Evolutionary conservation across 805 yeast species (phyloP), one percentile per base, ranked within the genome.

Genomic region (Yamadazyma paraphyllophila): DNA sequence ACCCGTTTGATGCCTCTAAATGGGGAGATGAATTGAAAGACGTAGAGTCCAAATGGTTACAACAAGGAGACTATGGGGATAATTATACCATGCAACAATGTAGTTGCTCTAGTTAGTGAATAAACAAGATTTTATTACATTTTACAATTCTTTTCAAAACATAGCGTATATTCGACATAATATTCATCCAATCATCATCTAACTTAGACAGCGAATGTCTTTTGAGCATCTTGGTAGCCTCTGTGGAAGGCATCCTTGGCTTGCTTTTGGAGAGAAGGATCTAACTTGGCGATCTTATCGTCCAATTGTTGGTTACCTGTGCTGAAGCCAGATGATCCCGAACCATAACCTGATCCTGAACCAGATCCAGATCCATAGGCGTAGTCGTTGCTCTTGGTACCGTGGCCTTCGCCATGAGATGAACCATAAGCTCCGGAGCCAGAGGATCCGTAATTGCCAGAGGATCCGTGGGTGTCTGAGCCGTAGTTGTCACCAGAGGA

Each of bases 1-100:
- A 84, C 56, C 98, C 99, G 0, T 91, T 78, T 61, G 84, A 85
- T 51, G 67, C 67, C 3, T 50, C 67, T 0, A 76, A 82, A 71
- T 88, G 95, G 85, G 88, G 89, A 1, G 74, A 70, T 24, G 81
- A 78, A 4, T 65, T 76, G 30, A 79, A 81, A 51, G 88, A 85
- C 1, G 47, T 80, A 3, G 88, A 82, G 44, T 46, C 62, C 5
- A 67, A 62, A 45, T 83, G 89, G 88, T 41, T 71, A 34, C 44
- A 61, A 20, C 76, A 67, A 45, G 77, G 80, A 10, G 80, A 77
- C 27, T 75, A 69, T 7, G 80, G 80, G 2, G 74, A 70, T 7
- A 71, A 71, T 1, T 74, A 71, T 45, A 69, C 81, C 16, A 88
- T 86, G 84, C 63, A 75, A 34, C 90, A 83, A 58, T 85, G 92